Evolutionary conservation across 1,284 basidiomycete genomes (phyloP), one percentile per base, ranked within the genome.

Genomic region (Malassezia equina): DNA sequence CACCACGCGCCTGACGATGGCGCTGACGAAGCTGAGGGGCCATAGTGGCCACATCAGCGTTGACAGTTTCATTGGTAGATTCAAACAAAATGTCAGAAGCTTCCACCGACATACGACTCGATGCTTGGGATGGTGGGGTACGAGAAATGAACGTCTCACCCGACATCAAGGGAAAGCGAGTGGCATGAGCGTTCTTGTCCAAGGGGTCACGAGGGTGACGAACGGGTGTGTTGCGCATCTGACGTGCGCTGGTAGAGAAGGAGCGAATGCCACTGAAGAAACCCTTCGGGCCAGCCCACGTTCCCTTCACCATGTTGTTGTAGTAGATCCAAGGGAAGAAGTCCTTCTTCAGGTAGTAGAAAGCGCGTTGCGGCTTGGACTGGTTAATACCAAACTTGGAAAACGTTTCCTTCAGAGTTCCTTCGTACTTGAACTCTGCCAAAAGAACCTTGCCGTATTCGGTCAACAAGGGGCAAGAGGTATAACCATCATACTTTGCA

Each of bases 331-430:
- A 81, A 6, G 91, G 91, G 80, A 98, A 91, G 56, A 94, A 63
- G 65, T 88, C 84, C 81, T 84, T 94, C 77, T 93, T 95, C 58
- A 98, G 76, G 76, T 93, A 83, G 78, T 91, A 96, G 80, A 88
- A 94, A 2, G 83, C 66, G 53, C 84, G 85, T 65, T 55, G 58
- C n/a, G 68, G 65, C 46, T 53, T 57, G 24, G 56, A 55, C 54
- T 71, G 69, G 41, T 71, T 66, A 39, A 71, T 58, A 21, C 67
- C 67, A 36, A 65, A 61, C 33, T 65, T 42, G 34, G 39, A 29
- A 36, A 71, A 69, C 0, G 86, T 83, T 78, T 96, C 93, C 64
- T 89, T 85, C 4, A 89, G 87, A 71, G 83, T 81, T 7, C 83
- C 76, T 27, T 86, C 89, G 75, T 96, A 96, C 75, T 78, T 78